phyloP scores from a whole-genome alignment of 2,329 filamentous ascomycete genomes.

The Claviceps monticola region DNA sequence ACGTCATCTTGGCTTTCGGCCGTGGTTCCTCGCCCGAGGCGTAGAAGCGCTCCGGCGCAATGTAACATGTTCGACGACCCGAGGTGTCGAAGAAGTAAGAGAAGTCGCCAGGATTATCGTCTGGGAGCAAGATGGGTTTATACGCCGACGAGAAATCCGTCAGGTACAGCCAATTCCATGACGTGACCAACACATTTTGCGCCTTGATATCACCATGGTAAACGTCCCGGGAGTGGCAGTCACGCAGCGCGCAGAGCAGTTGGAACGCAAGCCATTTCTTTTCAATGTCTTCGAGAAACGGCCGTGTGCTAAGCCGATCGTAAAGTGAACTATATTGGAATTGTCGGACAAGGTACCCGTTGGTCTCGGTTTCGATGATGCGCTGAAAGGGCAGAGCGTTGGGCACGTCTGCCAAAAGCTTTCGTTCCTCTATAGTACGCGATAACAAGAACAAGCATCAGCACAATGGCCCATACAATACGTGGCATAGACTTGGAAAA shows the following conservation, averaged over 20 bases:
- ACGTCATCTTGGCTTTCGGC: conserved; percentile 47
- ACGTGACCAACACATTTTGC: conserved; percentile 91
- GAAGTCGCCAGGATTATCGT: conserved; percentile 94
- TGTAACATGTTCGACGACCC: conserved; percentile 79
- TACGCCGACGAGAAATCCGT: conserved; percentile 95
- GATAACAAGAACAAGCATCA: conserved; percentile 44
- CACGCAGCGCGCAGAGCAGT: conserved; percentile 77
- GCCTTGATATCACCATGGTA: conserved; percentile 99
- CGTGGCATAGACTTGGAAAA: no score
- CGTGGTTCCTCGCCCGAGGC: conserved; percentile 53
- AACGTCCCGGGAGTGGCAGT: conserved; percentile 78
- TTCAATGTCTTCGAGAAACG: conserved; percentile 92
- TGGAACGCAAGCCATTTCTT: conserved; percentile 99
- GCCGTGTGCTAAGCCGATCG: conserved; percentile 89
- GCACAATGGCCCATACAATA: no score
- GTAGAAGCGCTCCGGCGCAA: conserved; percentile 87
- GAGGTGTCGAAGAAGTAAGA: conserved; percentile 97
- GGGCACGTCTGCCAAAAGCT: conserved; percentile 65
- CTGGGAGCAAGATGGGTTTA: conserved; percentile 84
- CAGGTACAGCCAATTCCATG: conserved; percentile 98
- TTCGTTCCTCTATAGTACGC: conserved; percentile 53
- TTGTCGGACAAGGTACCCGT: conserved; percentile 86
- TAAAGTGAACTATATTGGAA: conserved; percentile 95
- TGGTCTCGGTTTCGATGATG: conserved; percentile 79
- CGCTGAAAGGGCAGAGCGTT: conserved; percentile 87